These are phyloP conservation scores for Teratosphaeria zuluensis DNA, from an alignment of 2,329 filamentous ascomycete genomes.

Conservation along the genomic window DNA sequence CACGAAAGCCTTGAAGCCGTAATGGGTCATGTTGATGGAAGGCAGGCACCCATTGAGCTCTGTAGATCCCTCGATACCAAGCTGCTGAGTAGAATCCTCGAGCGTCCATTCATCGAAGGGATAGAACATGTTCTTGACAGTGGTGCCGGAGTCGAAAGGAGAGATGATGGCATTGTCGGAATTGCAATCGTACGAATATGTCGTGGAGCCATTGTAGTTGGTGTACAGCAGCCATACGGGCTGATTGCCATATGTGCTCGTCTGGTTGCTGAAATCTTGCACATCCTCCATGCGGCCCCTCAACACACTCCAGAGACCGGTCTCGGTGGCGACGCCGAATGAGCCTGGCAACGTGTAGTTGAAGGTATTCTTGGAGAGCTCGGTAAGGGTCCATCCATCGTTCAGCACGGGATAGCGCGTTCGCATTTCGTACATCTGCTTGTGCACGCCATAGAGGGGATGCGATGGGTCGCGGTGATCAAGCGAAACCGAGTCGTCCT, in stretches of 20 bases:
- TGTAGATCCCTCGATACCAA: constrained; percentile 39
- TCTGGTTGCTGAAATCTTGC: constrained; percentile 40
- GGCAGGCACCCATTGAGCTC: constrained; percentile 47
- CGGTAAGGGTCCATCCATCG: constrained; percentile 47
- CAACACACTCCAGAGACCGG: constrained; percentile 51
- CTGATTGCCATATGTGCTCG: constrained; percentile 32
- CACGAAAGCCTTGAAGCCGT: constrained; percentile 52
- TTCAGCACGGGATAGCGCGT: constrained; percentile 48
- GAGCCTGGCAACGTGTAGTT: constrained; percentile 44
- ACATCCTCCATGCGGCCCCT: constrained; percentile 41
- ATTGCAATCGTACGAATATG: constrained; percentile 51
- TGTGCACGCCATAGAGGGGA: constrained; percentile 51
- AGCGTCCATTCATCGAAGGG: constrained; percentile 49
- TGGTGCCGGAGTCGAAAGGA: constrained; percentile 45
- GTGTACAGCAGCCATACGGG: constrained; percentile 44
- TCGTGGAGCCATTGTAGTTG: constrained; percentile 39
- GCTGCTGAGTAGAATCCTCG: constrained; percentile 34
- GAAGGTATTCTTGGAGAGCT: constrained; percentile 48
- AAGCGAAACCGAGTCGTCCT: constrained; percentile 46
- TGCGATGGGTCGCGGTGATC: constrained; percentile 56
- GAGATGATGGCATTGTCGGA: constrained; percentile 43
- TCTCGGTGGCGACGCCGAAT: constrained; percentile 44
- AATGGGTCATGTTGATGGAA: constrained; percentile 43
- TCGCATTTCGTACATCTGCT: constrained; percentile 53
- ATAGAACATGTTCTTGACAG: constrained; percentile 54